Evolutionary conservation across 2,329 filamentous ascomycete species (phyloP).

Genomic region (Neocucurbitaria cava): DNA sequence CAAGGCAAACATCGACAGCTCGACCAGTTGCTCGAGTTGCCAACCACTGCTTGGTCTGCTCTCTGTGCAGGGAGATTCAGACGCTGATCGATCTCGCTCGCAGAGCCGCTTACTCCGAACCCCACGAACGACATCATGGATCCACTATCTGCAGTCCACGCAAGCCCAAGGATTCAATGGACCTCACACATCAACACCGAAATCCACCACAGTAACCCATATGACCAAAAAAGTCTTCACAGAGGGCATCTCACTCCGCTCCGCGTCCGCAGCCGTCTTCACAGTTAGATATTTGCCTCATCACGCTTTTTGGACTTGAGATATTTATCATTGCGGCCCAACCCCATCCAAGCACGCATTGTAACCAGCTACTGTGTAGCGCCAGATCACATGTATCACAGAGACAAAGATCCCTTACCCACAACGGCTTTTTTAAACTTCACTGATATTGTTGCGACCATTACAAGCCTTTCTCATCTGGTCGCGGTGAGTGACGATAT

Average conservation of each 20-base stretch:
- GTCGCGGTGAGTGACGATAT: slow-evolving; percentile 5
- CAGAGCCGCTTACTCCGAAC: slow-evolving; percentile 3
- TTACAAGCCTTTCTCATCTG: not conserved
- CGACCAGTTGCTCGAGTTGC: not conserved
- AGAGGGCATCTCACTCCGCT: not conserved
- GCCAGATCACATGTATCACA: slow-evolving; percentile 9
- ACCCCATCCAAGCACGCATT: not conserved
- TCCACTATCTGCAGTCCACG: slow-evolving; percentile 7
- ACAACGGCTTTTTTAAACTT: not conserved
- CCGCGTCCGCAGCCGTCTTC: slow-evolving; percentile 15
- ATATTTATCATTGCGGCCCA: slow-evolving; percentile 16
- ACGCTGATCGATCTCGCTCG: not conserved
- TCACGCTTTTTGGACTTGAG: slow-evolving; percentile 3
- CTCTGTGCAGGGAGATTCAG: not conserved
- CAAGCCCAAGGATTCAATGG: not conserved
- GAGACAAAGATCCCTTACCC: not conserved
- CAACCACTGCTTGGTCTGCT: not conserved
- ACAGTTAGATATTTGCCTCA: not conserved
- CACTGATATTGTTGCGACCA: not conserved
- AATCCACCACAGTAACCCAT: not conserved
- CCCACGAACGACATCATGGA: slow-evolving; percentile 16
- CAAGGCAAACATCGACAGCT: not conserved
- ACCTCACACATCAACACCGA: not conserved
- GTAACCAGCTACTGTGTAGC: slow-evolving; percentile 1
- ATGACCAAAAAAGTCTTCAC: not conserved